Evolutionary conservation across 1,139 yeast genomes (phyloP).

Genomic region (Nematodospora anomalae): DNA sequence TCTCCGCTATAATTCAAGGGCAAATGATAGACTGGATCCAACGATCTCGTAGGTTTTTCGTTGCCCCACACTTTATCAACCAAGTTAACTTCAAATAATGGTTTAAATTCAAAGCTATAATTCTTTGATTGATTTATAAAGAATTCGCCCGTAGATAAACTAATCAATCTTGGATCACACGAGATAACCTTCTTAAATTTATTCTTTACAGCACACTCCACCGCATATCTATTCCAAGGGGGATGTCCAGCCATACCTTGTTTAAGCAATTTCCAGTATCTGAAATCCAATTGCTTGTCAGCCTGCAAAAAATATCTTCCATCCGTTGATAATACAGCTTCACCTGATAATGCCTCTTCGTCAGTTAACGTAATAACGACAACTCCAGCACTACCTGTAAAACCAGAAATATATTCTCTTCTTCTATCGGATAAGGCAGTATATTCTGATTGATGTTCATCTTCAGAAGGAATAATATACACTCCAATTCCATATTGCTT

Average conservation of each 20-base stretch:
- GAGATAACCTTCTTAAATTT: conserved; percentile 39
- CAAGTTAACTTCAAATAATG: conserved; percentile 32
- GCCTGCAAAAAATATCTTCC: conserved; percentile 57
- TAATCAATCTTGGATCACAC: conserved; percentile 40
- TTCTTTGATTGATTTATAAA: conserved; percentile 26
- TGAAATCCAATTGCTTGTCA: conserved; percentile 37
- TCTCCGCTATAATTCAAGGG: conserved; percentile 47
- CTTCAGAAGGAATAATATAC: conserved; percentile 59
- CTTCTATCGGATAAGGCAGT: conserved; percentile 53
- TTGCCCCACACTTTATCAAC: conserved; percentile 44
- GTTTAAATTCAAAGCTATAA: conserved; percentile 30
- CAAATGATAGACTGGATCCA: conserved; percentile 40
- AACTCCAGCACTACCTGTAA: conserved; percentile 59
- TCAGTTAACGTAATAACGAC: conserved; percentile 49
- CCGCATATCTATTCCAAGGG: conserved; percentile 39
- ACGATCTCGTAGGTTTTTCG: conserved; percentile 40
- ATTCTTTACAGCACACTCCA: conserved; percentile 34
- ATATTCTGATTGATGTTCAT: conserved; percentile 58
- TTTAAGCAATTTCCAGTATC: conserved; percentile 39
- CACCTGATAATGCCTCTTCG: conserved; percentile 30
- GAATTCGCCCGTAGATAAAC: conserved; percentile 35
- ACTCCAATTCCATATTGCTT: conserved; percentile 42
- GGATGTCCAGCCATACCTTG: conserved; percentile 39
- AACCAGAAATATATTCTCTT: conserved; percentile 51
- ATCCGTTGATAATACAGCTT: conserved; percentile 54